Conservation (phyloP, 176 grass and related monocot genomes). For the Zea luxurians region DNA sequence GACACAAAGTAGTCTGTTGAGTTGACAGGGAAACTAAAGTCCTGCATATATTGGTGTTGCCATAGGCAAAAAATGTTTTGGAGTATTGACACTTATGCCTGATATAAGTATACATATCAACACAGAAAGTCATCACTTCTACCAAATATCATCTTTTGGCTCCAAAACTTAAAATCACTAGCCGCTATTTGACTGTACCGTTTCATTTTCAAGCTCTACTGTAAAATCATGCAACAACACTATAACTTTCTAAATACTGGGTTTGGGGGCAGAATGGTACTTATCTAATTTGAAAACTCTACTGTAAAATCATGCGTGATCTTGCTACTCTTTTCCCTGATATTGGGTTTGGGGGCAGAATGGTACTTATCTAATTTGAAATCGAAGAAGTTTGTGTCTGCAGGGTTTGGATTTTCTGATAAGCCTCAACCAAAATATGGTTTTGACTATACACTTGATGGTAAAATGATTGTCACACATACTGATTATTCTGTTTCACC, state of each 20-base stretch:
- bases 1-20: not conserved
- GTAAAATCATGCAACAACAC: not conserved
- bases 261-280: not conserved
- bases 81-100: not conserved
- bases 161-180: not conserved
- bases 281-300: too few relatives aligned
- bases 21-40: constrained; percentile 13
- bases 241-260: not conserved
- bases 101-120: not conserved
- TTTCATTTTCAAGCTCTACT: not conserved
- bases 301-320: not conserved
- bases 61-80: not conserved
- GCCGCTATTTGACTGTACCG: not conserved
- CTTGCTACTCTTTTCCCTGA: not conserved
- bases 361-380: constrained; percentile 30
- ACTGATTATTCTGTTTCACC: constrained; percentile 11
- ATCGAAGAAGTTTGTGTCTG: constrained; percentile 19
- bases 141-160: not conserved
- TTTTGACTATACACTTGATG: constrained; percentile 96
- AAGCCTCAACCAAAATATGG: constrained; percentile 97
- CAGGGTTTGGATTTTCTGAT: constrained; percentile 99
- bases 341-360: not conserved
- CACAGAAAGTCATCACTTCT: not conserved
- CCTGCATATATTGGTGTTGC: not conserved
- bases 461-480: constrained; percentile 41